phyloP scores from a whole-genome alignment of 139 green algal species.

The Volvox reticuliferus region DNA sequence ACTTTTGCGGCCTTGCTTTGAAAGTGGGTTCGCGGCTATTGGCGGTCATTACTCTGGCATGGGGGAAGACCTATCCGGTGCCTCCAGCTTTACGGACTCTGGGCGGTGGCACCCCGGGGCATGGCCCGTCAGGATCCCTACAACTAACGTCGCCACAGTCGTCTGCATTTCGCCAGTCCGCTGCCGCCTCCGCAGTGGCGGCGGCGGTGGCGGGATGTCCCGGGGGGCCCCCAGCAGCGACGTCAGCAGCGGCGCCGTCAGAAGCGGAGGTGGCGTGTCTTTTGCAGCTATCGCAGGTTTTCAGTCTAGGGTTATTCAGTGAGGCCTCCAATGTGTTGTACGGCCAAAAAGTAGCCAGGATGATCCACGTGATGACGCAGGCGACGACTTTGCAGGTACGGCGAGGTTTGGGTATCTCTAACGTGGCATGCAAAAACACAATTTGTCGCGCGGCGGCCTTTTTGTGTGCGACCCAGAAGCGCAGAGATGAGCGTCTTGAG shows the following conservation, averaged over 20 bases:
- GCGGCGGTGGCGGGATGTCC: background rate
- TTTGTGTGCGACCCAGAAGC: too few species aligned
- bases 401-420: too few species aligned
- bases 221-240: background rate
- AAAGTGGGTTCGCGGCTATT: background rate
- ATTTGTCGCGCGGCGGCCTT: too few species aligned
- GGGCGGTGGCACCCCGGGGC: background rate
- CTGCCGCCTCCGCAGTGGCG: background rate
- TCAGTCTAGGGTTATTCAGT: constrained; percentile 15
- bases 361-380: constrained; percentile 15
- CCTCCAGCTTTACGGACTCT: background rate
- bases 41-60: constrained; percentile 17
- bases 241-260: background rate
- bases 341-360: constrained; percentile 15
- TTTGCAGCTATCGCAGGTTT: constrained; percentile 26
- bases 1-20: constrained; percentile 17
- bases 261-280: background rate
- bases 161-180: background rate
- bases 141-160: background rate
- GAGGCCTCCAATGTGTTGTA: background rate
- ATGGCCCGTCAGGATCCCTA: background rate
- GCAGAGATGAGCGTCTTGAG: too few species aligned
- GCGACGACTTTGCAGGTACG: constrained; percentile 27
- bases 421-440: too few species aligned
- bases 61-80: background rate